These are phyloP conservation scores for Apophysomyces ossiformis DNA, from an alignment of 371 early-diverging fungal species.

Conservation along the genomic window DNA sequence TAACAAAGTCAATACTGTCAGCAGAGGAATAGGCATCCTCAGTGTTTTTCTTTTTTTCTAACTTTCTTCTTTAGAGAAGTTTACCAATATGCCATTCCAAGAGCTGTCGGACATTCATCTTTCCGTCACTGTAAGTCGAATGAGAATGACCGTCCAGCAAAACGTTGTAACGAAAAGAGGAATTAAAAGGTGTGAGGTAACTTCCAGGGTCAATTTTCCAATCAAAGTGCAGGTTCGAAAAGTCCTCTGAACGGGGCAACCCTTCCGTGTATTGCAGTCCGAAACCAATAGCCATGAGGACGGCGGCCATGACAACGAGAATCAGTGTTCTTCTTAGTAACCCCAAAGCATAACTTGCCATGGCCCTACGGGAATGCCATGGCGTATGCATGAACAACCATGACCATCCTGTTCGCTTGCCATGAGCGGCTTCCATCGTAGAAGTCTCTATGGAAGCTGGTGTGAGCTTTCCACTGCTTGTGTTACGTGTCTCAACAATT, in stretches of 20 bases:
- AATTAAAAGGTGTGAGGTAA: conserved; percentile 62
- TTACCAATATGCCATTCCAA: conserved; percentile 70
- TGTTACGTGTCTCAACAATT: neutral
- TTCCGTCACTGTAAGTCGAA: conserved; percentile 71
- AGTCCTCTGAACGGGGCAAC: conserved; percentile 39
- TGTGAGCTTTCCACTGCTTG: neutral
- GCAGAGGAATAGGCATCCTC: neutral
- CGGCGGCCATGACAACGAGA: conserved; percentile 34
- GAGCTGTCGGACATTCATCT: conserved; percentile 64
- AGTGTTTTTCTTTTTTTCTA: neutral
- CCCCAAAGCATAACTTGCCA: conserved; percentile 27
- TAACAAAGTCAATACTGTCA: neutral
- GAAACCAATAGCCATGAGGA: conserved; percentile 45
- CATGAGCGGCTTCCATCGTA: neutral
- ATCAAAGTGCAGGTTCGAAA: conserved; percentile 48
- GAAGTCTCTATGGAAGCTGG: neutral
- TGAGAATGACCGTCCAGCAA: conserved; percentile 77
- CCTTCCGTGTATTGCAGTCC: conserved; percentile 46
- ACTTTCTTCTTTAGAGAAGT: neutral
- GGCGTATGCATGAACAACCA: neutral
- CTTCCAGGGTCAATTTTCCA: conserved; percentile 64
- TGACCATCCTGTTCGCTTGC: neutral
- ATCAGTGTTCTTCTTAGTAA: conserved; percentile 26
- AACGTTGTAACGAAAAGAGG: conserved; percentile 63
- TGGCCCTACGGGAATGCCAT: conserved; percentile 3